phyloP scores from a whole-genome alignment of 192 early-diverging fungal genomes.

The Dispira simplex region DNA sequence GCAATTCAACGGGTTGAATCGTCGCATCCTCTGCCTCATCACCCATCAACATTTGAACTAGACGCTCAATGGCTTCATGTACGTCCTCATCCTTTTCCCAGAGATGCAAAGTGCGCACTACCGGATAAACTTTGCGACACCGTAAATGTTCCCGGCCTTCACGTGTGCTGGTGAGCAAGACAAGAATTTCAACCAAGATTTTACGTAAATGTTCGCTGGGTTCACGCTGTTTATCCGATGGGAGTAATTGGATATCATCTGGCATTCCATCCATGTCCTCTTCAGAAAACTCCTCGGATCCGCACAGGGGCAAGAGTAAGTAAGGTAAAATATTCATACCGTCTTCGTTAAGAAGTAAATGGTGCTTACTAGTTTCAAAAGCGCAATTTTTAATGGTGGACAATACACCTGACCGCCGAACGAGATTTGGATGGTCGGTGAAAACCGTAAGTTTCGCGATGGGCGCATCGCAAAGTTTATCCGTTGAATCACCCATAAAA shows the following conservation, averaged over 20 bases:
- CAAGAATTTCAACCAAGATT: conserved; percentile 63
- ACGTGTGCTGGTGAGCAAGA: conserved; percentile 60
- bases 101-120: conserved; percentile 72
- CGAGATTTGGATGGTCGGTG: conserved; percentile 61
- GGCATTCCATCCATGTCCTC: conserved; percentile 92
- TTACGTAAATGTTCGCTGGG: conserved; percentile 35
- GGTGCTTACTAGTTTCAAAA: conserved; percentile 60
- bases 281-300: conserved; percentile 79
- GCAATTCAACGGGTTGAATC: conserved; percentile 20
- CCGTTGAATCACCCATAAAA: background rate
- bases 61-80: conserved; percentile 47
- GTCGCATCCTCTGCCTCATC: conserved; percentile 39
- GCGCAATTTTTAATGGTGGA: conserved; percentile 81
- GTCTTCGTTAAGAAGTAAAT: conserved; percentile 40
- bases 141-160: conserved; percentile 69
- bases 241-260: conserved; percentile 79
- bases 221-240: conserved; percentile 61
- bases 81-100: conserved; percentile 55
- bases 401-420: conserved; percentile 82
- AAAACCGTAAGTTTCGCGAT: conserved; percentile 78
- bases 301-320: conserved; percentile 78
- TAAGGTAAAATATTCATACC: conserved; percentile 75
- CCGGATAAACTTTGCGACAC: conserved; percentile 64
- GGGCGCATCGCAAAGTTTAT: conserved; percentile 44
- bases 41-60: conserved; percentile 78